phyloP scores from a whole-genome alignment of 164 flowering plant genomes.

The Taxillus chinensis region DNA sequence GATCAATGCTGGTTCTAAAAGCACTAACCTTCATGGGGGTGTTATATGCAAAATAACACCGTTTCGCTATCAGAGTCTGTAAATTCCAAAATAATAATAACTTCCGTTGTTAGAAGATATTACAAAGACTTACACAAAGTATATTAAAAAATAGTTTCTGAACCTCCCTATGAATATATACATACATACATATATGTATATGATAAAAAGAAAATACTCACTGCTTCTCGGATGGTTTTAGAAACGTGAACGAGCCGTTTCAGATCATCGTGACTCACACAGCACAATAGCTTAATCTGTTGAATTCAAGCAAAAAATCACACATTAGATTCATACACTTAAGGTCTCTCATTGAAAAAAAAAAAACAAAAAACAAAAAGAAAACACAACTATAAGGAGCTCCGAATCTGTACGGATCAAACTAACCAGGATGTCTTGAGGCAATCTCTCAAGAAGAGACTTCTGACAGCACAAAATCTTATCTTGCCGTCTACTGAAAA shows the following conservation, averaged over 20 bases:
- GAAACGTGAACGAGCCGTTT: constrained; percentile 62
- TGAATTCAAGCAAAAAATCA: constrained; percentile 3
- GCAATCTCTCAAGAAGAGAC: constrained; percentile 38
- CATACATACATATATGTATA: no score
- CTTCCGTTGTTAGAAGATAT: no score
- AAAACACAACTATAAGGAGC: not conserved
- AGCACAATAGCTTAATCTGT: constrained; percentile 57
- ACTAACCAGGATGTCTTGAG: constrained; percentile 66
- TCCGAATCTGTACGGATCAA: no score
- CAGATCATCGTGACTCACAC: constrained; percentile 71
- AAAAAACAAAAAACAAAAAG: no score
- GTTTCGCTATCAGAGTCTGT: constrained; percentile 51
- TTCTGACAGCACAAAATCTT: not conserved
- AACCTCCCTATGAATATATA: no score
- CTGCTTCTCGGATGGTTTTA: constrained; percentile 59
- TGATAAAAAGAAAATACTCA: constrained; percentile 19
- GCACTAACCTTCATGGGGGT: constrained; percentile 44
- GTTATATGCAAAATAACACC: constrained; percentile 47
- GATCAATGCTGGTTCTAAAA: constrained; percentile 15
- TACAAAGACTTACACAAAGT: constrained; percentile 1
- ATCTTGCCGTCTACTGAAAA: constrained; percentile 10
- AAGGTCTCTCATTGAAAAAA: not conserved
- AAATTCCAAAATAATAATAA: not conserved
- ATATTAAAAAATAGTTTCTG: no score
- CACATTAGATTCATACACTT: not conserved